A percentile compares a stretch with the other conserved stretches of the same genome.
phyloP scores from a whole-genome alignment of 73 alveolate genomes.

The Paramecium biaurelia region DNA sequence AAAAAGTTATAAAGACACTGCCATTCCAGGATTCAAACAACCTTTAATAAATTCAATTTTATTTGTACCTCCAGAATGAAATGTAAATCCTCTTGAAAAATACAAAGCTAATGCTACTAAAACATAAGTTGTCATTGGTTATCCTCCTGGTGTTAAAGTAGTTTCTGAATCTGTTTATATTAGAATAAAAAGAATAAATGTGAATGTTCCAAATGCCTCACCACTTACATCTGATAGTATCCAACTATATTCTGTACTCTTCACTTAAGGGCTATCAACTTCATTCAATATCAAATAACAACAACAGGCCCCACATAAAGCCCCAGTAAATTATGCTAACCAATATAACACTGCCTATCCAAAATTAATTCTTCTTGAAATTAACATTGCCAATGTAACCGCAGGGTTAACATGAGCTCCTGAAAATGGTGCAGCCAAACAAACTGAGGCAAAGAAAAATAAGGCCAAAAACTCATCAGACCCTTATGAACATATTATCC shows the following conservation, averaged over 20 bases:
- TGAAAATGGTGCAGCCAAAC: slow-evolving; percentile 48
- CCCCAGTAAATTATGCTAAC: slow-evolving; percentile 47
- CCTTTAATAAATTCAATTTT: neutral
- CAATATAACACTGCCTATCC: slow-evolving; percentile 44
- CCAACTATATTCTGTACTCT: slow-evolving; percentile 1
- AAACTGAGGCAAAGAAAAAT: slow-evolving; percentile 35
- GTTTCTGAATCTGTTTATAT: slow-evolving; percentile 15
- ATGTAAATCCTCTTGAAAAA: slow-evolving; percentile 30
- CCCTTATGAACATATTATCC: slow-evolving; percentile 18
- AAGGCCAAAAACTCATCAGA: slow-evolving; percentile 43
- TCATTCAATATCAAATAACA: slow-evolving; percentile 26
- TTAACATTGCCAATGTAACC: slow-evolving; percentile 12
- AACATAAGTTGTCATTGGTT: slow-evolving; percentile 28
- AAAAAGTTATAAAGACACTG: slow-evolving; percentile 23
- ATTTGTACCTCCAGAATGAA: slow-evolving; percentile 46
- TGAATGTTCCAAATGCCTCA: slow-evolving; percentile 22
- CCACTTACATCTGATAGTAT: neutral
- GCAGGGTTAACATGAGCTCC: slow-evolving; percentile 50
- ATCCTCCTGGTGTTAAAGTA: neutral
- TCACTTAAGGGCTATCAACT: slow-evolving; percentile 28
- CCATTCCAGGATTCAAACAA: slow-evolving; percentile 47
- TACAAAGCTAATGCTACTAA: slow-evolving; percentile 25
- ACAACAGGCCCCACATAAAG: slow-evolving; percentile 23
- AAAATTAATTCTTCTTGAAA: slow-evolving; percentile 45
- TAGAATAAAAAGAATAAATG: slow-evolving; percentile 9